Base-by-base conservation (phyloP, 352 stramenopile species). In the Phytophthora fragariaefolia region DNA sequence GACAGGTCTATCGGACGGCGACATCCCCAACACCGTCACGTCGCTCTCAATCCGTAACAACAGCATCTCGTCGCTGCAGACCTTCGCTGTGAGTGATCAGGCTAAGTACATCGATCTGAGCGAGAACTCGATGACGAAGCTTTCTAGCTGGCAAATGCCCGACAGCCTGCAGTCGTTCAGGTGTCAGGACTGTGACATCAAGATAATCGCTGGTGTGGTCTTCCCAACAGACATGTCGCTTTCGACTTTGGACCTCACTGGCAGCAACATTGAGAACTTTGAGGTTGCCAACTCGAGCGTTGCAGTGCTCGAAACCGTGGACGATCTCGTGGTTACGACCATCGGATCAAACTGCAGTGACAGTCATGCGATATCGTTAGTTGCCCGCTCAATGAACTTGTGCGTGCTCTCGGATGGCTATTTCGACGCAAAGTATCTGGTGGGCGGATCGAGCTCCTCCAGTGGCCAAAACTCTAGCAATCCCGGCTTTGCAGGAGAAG, bases 21-120 rank as follows among this genome's bases (percentile, higher is more conserved):
- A 73, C 30, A 36, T 76, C 15, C 9, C 48, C 6, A 54, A 70
- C 8, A 65, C 61, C 1, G 62, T 74, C 28, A 79, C 67, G 36
- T 72, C 70, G 12, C 9, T 79, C 2, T 79, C 71, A 24, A 69
- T 82, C 12, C 62, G 63, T 51, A 78, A 82, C 54, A 82, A 82
- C 52, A 71, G 58, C 34, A 68, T 82, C 50, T 62, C 59, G 5
- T 77, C 71, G 8, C 58, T 82, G 8, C 62, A 75, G 24, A 75
- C 22, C 24, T 76, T 76, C 12, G 36, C 24, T 13, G 27, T 79
- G 30, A 56, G 53, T 7, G 40, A 72, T 15, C 24, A 56, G n/a
- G 32, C 58, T 1, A 23, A 69, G 32, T 59, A 65, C 45, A 51
- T 81, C 22, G 73, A 81, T 40, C 42, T 81, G 48, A 73, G 62